These are phyloP conservation scores for Crithidia expoeki DNA, from an alignment of 208 protist genomes.

Conservation along the genomic window DNA sequence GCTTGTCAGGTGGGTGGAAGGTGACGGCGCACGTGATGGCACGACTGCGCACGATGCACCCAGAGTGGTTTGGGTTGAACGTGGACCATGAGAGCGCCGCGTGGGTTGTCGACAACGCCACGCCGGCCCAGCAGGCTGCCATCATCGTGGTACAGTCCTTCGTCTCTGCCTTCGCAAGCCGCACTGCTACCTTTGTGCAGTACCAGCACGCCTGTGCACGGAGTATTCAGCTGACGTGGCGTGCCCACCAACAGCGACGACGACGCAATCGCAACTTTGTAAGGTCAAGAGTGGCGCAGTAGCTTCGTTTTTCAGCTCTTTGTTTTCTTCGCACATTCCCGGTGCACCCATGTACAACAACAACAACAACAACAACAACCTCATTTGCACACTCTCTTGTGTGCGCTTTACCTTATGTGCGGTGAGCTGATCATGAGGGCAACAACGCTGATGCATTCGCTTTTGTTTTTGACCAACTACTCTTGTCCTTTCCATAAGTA, in stretches of 20 bases:
- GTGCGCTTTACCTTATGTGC: no score
- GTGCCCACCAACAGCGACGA: constrained; percentile 2
- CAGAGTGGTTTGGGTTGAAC: constrained; percentile 41
- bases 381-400: no score
- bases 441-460: no score
- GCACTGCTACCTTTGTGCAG: constrained; percentile 24
- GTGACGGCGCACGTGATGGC: constrained; percentile 34
- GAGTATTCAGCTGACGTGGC: constrained; percentile 45
- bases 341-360: not conserved
- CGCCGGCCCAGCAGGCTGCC: constrained; percentile 17
- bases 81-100: constrained; percentile 19
- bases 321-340: not conserved
- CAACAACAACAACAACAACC: not conserved
- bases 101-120: constrained; percentile 5
- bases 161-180: constrained; percentile 39
- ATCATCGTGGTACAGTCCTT: constrained; percentile 36
- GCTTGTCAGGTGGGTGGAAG: constrained; percentile 16
- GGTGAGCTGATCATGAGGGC: no score
- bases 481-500: no score
- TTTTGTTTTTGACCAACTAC: no score
- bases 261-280: not conserved
- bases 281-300: not conserved
- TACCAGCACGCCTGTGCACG: constrained; percentile 41
- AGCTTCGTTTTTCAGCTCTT: not conserved
- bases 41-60: constrained; percentile 38